Percentiles rank a stretch among this genome's conserved stretches.
These are phyloP conservation scores for Eutrema japonicum DNA, from an alignment of 345 rosid species.

Conservation along the genomic window DNA sequence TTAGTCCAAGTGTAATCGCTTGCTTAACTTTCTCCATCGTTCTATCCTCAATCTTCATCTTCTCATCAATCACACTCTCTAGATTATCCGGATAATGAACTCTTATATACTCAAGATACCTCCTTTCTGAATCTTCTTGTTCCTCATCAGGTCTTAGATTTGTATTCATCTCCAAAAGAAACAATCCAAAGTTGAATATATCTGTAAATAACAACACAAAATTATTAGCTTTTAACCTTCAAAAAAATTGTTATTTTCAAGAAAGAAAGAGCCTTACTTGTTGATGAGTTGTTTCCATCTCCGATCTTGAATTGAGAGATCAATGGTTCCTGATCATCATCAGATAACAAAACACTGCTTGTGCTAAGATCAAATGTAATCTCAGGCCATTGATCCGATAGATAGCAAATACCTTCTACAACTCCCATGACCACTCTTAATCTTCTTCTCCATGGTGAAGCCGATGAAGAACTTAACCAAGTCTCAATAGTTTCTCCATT, in stretches of 20 bases:
- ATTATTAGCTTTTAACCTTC: neutral
- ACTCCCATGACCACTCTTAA: slow-evolving; percentile 57
- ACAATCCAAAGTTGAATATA: slow-evolving; percentile 59
- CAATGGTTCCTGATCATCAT: slow-evolving; percentile 50
- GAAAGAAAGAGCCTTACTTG: slow-evolving; percentile 35
- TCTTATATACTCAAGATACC: slow-evolving; percentile 55
- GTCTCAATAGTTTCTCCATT: slow-evolving; percentile 51
- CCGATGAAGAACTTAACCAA: slow-evolving; percentile 55
- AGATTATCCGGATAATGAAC: slow-evolving; percentile 56
- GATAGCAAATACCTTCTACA: slow-evolving; percentile 55
- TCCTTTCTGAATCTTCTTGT: slow-evolving; percentile 48
- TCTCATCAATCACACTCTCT: slow-evolving; percentile 50
- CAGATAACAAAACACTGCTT: slow-evolving; percentile 48
- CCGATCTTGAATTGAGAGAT: slow-evolving; percentile 60
- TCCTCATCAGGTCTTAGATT: slow-evolving; percentile 49
- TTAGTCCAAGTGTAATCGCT: slow-evolving; percentile 57
- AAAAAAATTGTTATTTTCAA: neutral
- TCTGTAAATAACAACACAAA: slow-evolving; percentile 42
- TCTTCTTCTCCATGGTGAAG: slow-evolving; percentile 63
- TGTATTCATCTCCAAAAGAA: slow-evolving; percentile 61
- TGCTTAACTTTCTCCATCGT: slow-evolving; percentile 57
- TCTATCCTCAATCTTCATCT: slow-evolving; percentile 48
- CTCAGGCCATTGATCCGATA: slow-evolving; percentile 66
- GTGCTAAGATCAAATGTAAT: slow-evolving; percentile 58
- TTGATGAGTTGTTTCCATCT: slow-evolving; percentile 38